Evolutionary conservation across 2,329 filamentous ascomycete genomes (phyloP), one percentile per base, ranked within the genome.

Genomic region (Salinomyces thailandicus): DNA sequence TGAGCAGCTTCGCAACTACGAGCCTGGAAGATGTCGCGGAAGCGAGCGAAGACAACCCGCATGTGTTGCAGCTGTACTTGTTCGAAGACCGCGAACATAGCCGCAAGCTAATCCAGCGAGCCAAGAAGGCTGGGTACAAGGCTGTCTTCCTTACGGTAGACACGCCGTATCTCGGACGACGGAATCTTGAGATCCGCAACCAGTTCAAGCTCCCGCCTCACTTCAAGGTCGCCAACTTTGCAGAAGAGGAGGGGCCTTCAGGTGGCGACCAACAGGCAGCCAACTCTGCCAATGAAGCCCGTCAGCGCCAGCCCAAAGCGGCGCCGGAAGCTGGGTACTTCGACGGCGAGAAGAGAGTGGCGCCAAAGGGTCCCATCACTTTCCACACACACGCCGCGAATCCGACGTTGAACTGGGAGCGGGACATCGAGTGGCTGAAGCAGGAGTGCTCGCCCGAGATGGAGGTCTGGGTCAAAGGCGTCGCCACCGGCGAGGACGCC

Each of bases 101-200:
- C 54, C 62, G 65, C 40, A 44, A 62, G 48, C 36, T 55, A 18
- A 53, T 60, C 29, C 43, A 46, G 24, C 47, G 55, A 9, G 58
- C 58, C 11, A 58, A 58, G 43, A 50, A 51, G 36, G 55, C 55
- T 1, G 70, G 71, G 3, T 75, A 68, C 54, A 72, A 72, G 43
- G 72, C 72, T 0, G 54, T 76, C 3, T 67, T 77, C 34, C 52
- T 78, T 2, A 71, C 72, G 0, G 70, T 75, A 2, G 73, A 77
- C 39, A 65, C 66, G 0, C 72, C 73, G 0, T 63, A 71, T 5
- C 59, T 76, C 0, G 73, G 72, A 0, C 61, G 66, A 9, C 60
- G 73, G 2, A 59, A 73, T 13, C 67, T 72, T 22, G 71, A 77
- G 45, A 66, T 68, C 33, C 62, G 71, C 7, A 74, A 75, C 41